Evolutionary conservation across 73 alveolate genomes (phyloP).

Genomic region (Paraurostyla sp.): DNA sequence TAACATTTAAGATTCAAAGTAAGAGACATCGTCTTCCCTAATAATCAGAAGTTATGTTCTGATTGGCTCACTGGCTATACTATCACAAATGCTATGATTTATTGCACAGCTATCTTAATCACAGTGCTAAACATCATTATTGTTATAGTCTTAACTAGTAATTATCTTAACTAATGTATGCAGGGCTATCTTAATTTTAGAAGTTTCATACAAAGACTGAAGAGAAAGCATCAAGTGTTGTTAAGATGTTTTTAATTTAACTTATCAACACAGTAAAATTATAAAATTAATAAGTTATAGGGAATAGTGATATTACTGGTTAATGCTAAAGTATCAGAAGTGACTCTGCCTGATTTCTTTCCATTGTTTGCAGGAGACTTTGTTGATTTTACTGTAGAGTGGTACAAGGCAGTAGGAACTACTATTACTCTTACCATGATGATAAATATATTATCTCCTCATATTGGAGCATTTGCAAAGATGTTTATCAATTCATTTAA

Average conservation of each 20-base stretch:
- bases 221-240: constrained; percentile 48
- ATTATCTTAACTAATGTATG: not conserved
- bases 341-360: constrained; percentile 22
- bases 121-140: constrained; percentile 53
- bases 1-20: not conserved
- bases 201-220: constrained; percentile 48
- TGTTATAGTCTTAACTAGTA: constrained; percentile 41
- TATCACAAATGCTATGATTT: constrained; percentile 58
- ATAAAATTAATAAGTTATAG: not conserved
- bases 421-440: constrained; percentile 67
- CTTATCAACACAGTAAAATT: constrained; percentile 70
- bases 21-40: constrained; percentile 38
- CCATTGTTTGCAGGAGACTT: constrained; percentile 61
- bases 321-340: constrained; percentile 55
- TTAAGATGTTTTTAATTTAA: constrained; percentile 72
- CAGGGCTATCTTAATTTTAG: constrained; percentile 55
- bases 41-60: constrained; percentile 47
- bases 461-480: constrained; percentile 37
- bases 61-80: constrained; percentile 70
- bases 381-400: constrained; percentile 68
- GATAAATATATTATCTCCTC: constrained; percentile 68
- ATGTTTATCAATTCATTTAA: not conserved
- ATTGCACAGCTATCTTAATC: constrained; percentile 45
- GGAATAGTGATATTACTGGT: constrained; percentile 64
- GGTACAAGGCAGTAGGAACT: constrained; percentile 75